A percentile compares a stretch with the other conserved stretches of the same genome.
Evolutionary conservation across 106 monocot genomes (phyloP).

Genomic region (Gastrodia elata): DNA sequence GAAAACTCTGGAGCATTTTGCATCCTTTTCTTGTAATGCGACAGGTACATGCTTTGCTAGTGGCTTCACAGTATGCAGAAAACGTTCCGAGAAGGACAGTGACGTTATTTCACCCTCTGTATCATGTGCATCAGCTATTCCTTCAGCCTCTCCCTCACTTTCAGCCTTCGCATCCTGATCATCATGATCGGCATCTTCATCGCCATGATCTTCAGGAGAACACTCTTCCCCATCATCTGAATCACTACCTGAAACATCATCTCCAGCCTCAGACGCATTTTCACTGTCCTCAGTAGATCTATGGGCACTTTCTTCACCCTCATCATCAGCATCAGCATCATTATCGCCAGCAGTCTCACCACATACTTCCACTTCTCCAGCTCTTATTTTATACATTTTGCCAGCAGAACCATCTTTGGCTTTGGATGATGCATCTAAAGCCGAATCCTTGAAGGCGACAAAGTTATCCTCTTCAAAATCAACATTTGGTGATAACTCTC

Average conservation of each 20-base stretch:
- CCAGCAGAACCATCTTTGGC: conserved; percentile 31
- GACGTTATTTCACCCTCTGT: conserved; percentile 54
- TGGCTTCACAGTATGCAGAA: conserved; percentile 53
- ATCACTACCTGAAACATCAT: conserved; percentile 75
- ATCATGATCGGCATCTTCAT: conserved; percentile 58
- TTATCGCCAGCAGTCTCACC: conserved; percentile 59
- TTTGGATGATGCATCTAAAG: conserved; percentile 26
- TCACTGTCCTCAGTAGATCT: conserved; percentile 84
- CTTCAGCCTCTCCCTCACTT: conserved; percentile 89
- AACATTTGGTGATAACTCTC: conserved; percentile 88
- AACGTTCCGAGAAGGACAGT: conserved; percentile 52
- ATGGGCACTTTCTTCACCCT: conserved; percentile 87
- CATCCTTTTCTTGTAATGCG: conserved; percentile 30
- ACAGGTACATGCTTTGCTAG: conserved; percentile 72
- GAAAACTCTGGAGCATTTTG: conserved; percentile 47
- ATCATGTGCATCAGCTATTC: conserved; percentile 68
- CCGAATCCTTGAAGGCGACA: conserved; percentile 45
- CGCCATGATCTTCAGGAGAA: conserved; percentile 66
- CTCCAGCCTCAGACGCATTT: conserved; percentile 77
- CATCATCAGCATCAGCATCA: conserved; percentile 89
- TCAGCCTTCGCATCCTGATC: conserved; percentile 64
- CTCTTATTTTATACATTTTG: conserved; percentile 26
- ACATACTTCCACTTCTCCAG: conserved; percentile 25
- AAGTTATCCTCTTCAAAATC: conserved; percentile 97
- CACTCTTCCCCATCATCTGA: conserved; percentile 84